Conservation (phyloP, 2,329 filamentous ascomycete species). For the Aspergillus persii region DNA sequence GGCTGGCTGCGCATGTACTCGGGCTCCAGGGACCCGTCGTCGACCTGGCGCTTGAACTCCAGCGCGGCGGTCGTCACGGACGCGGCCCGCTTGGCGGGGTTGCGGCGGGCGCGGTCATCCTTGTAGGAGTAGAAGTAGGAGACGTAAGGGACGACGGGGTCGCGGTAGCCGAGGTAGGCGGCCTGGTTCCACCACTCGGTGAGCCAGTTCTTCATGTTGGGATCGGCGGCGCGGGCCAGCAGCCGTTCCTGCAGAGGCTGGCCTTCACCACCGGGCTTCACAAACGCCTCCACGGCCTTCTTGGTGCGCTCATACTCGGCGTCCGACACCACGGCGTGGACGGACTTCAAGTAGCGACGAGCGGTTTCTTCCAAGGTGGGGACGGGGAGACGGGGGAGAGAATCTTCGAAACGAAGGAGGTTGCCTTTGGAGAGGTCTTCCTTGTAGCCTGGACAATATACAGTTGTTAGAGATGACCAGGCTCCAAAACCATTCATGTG, state of each 20-base stretch:
- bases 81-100: constrained; percentile 89
- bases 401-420: constrained; percentile 67
- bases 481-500: constrained; percentile 14
- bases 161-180: constrained; percentile 89
- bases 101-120: constrained; percentile 81
- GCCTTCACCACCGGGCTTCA: constrained; percentile 81
- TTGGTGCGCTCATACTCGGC: constrained; percentile 62
- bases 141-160: constrained; percentile 95
- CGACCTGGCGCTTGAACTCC: constrained; percentile 93
- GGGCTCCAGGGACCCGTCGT: constrained; percentile 77
- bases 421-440: constrained; percentile 62
- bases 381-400: constrained; percentile 61
- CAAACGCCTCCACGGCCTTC: constrained; percentile 82
- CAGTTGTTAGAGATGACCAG: background rate
- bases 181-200: constrained; percentile 98
- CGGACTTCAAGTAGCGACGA: constrained; percentile 64
- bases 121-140: constrained; percentile 99
- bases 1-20: constrained; percentile 99
- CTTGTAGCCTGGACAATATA: constrained; percentile 54
- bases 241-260: constrained; percentile 85
- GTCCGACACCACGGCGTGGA: constrained; percentile 61
- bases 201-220: constrained; percentile 87
- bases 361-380: constrained; percentile 64
- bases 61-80: constrained; percentile 81
- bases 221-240: constrained; percentile 72